Conservation (phyloP, 164 flowering plant genomes). For the Vitis amurensis region DNA sequence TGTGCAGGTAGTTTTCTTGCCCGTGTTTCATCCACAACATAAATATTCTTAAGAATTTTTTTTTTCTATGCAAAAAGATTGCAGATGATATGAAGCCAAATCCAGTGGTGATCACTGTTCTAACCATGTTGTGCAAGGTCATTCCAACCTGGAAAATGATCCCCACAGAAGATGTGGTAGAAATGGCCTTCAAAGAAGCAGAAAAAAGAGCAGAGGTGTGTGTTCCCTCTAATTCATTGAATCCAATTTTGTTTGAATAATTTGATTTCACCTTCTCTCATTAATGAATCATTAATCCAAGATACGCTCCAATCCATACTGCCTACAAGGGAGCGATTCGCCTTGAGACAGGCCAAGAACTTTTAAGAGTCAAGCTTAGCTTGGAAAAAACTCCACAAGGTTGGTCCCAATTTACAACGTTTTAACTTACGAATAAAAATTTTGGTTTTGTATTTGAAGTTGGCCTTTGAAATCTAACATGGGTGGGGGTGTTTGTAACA, state of each 20-base stretch:
- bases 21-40: background rate
- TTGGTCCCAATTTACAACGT: background rate
- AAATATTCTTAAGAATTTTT: background rate
- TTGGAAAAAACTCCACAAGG: constrained; percentile 73
- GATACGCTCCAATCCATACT: constrained; percentile 64
- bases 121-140: constrained; percentile 43
- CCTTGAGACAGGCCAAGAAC: constrained; percentile 65
- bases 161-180: constrained; percentile 70
- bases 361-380: constrained; percentile 48
- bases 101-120: constrained; percentile 38
- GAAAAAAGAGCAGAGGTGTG: constrained; percentile 52
- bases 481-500: constrained; percentile 5
- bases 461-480: no score
- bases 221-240: no score
- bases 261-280: no score
- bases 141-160: constrained; percentile 87
- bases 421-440: background rate
- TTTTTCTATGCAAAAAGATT: constrained; percentile 45
- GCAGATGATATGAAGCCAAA: constrained; percentile 75
- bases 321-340: constrained; percentile 87
- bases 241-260: no score
- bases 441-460: no score
- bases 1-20: constrained; percentile 70
- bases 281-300: constrained; percentile 8
- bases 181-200: constrained; percentile 65